Evolutionary conservation across 805 yeast genomes (phyloP), one percentile per base, ranked within the genome.

Genomic region (Wickerhamomyces subpelliculosus): DNA sequence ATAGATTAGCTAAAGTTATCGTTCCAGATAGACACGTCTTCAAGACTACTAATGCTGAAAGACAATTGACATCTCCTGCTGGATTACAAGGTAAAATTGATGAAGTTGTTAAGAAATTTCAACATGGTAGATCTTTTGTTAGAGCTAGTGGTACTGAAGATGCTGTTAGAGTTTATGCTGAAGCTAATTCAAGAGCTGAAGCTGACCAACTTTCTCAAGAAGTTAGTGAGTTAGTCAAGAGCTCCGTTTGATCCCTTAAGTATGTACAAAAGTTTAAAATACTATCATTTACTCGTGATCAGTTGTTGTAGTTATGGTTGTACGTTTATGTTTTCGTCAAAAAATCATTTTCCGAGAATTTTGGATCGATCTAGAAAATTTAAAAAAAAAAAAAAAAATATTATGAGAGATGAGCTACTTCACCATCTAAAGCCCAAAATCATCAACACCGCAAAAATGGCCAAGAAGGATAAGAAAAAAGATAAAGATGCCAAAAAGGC

Each of bases 71-170:
- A 5, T 73, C 77, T 37, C 98, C 98, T 4, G 62, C 43, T 2
- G 96, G 90, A 0, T 60, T 93, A 42, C 98, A 93, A 62, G 65
- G 44, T 1, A 60, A 73, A 44, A 86, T 93, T 39, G 93, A 93
- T 55, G 67, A 51, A 4, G 55, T 73, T 22, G 90, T 90, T 16
- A 54, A 62, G 9, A 62, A 73, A 48, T 78, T 68, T 45, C 48
- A 63, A 0, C 54, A 61, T 14, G 97, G 90, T 2, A 74, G 98
- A 54, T 80, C 95, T 2, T 93, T 93, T 61, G 97, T 90, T 3
- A 76, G 98, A 49, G 97, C 98, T 9, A 83, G 95, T 43, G 98
- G 98, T 12, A 93, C 98, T 1, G 98, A 93, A 59, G 94, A 93
- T 59, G 97, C 96, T 0, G 97, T 93, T 2, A 75, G 98, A 50